Percentiles rank a stretch among this genome's conserved stretches.
These are phyloP conservation scores for Tarenaya hassleriana DNA, from an alignment of 345 rosid genomes.

Conservation along the genomic window DNA sequence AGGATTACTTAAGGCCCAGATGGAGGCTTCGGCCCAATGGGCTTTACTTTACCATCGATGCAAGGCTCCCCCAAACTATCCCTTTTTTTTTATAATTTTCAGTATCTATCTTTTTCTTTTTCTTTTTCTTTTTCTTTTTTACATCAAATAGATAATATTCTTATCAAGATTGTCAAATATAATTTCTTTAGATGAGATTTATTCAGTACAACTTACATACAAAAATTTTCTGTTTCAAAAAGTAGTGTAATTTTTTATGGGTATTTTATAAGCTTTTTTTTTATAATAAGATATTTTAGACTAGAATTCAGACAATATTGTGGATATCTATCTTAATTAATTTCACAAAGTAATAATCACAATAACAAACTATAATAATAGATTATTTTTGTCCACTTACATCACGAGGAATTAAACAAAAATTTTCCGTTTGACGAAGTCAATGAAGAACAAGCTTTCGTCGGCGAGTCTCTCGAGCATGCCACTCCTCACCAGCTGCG, in stretches of 20 bases:
- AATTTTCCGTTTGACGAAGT: slow-evolving; percentile 2
- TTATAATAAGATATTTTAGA: neutral
- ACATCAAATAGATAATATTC: too few relatives aligned
- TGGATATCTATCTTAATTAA: too few relatives aligned
- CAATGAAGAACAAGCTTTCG: slow-evolving; percentile 18
- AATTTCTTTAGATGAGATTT: neutral
- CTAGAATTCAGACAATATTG: too few relatives aligned
- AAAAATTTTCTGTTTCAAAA: too few relatives aligned
- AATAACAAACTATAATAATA: too few relatives aligned
- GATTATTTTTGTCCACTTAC: too few relatives aligned
- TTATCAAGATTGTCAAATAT: neutral
- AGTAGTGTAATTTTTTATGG: neutral
- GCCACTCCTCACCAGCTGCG: slow-evolving; percentile 26
- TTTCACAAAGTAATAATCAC: too few relatives aligned
- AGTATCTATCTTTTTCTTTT: neutral
- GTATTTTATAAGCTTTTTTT: neutral
- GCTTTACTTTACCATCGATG: too few relatives aligned
- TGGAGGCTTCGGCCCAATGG: neutral
- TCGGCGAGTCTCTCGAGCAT: slow-evolving; percentile 6
- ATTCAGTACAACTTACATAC: too few relatives aligned
- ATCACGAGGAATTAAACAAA: neutral
- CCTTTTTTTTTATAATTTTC: too few relatives aligned
- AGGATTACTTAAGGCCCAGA: neutral
- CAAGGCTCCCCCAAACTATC: too few relatives aligned
- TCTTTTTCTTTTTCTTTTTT: neutral